Evolutionary conservation across 768 basidiomycete species (phyloP).

Genomic region (Hericium alpestre): DNA sequence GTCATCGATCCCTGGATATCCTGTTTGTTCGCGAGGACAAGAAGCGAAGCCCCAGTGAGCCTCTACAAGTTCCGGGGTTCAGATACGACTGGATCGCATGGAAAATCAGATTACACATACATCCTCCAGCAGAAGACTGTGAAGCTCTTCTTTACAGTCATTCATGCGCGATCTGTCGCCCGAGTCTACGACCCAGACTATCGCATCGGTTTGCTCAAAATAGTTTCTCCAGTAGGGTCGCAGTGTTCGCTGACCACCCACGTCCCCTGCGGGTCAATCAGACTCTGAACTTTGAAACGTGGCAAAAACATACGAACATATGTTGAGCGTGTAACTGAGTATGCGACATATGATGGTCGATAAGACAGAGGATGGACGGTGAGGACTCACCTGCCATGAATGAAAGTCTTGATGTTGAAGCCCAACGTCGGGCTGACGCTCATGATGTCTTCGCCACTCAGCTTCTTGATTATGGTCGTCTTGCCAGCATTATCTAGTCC

Average conservation of each 20-base stretch:
- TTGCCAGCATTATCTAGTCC: slow-evolving; percentile 98
- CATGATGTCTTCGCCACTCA: slow-evolving; percentile 85
- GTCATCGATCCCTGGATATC: slow-evolving; percentile 85
- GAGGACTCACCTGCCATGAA: slow-evolving; percentile 66
- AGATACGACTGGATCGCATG: background rate
- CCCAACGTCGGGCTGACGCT: slow-evolving; percentile 89
- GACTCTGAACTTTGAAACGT: background rate
- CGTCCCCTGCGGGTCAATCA: slow-evolving; percentile 56
- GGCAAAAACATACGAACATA: slow-evolving; percentile 41
- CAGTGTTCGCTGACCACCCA: slow-evolving; percentile 91
- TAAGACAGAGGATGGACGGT: background rate
- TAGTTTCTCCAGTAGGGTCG: slow-evolving; percentile 99
- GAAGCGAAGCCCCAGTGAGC: slow-evolving; percentile 87
- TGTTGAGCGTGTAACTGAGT: slow-evolving; percentile 63
- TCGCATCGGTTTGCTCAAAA: slow-evolving; percentile 95
- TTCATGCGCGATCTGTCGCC: slow-evolving; percentile 81
- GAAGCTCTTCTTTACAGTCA: slow-evolving; percentile 84
- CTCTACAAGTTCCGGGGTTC: slow-evolving; percentile 39
- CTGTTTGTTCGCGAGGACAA: slow-evolving; percentile 97
- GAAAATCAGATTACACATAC: slow-evolving; percentile 29
- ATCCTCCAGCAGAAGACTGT: slow-evolving; percentile 81
- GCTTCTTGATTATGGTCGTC: slow-evolving; percentile 92
- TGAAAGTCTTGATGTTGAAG: slow-evolving; percentile 97
- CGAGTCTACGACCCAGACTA: slow-evolving; percentile 99
- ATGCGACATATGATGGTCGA: background rate